Conservation (phyloP, 495 filamentous ascomycete genomes). For the Lasiosphaeris hirsuta region DNA sequence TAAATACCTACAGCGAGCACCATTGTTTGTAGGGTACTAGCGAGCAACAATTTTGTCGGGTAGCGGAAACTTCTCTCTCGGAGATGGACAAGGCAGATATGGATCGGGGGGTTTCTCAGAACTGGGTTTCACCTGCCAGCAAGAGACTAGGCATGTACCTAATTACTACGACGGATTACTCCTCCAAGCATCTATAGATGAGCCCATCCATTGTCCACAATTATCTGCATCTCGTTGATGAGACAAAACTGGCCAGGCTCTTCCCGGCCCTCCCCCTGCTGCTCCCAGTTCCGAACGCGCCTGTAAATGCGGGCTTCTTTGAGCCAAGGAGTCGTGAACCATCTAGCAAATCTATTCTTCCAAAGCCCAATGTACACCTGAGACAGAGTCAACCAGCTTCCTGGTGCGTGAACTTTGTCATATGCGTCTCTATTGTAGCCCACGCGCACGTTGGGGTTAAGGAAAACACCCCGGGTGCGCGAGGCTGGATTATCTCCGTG, state of each 20-base stretch:
- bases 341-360: constrained; percentile 40
- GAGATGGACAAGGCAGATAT: no score
- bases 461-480: constrained; percentile 57
- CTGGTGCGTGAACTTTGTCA: constrained; percentile 31
- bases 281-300: constrained; percentile 38
- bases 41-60: no score
- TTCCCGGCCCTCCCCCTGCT: constrained; percentile 36
- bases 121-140: no score
- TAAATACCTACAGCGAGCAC: no score
- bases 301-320: constrained; percentile 36
- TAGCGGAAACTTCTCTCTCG: no score
- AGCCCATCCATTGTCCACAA: constrained; percentile 70
- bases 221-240: constrained; percentile 82
- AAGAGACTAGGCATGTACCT: no score
- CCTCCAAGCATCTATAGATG: constrained; percentile 52
- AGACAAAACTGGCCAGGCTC: constrained; percentile 65
- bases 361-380: constrained; percentile 39
- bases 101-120: no score
- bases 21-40: no score
- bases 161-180: background rate
- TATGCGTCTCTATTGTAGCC: constrained; percentile 63
- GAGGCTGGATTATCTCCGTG: constrained; percentile 65
- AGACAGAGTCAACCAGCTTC: constrained; percentile 32
- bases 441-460: constrained; percentile 78
- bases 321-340: constrained; percentile 26